These are phyloP conservation scores for Pleurotus sapidus DNA, from an alignment of 768 basidiomycete species.

Conservation along the genomic window DNA sequence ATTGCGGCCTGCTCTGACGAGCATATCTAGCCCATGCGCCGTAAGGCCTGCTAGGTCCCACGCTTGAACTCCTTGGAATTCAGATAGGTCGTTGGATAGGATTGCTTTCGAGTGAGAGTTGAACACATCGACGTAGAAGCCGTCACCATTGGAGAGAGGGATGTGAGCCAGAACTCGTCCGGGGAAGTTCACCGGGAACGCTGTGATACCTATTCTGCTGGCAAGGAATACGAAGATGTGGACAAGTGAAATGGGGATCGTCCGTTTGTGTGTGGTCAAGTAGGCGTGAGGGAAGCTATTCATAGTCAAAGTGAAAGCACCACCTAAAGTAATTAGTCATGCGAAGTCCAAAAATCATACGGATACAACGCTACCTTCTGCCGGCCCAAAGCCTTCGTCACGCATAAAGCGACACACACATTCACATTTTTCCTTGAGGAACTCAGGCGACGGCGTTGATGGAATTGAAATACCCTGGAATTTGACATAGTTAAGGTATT, in stretches of 20 bases:
- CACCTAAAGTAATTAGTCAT: conserved; percentile 19
- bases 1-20: conserved; percentile 35
- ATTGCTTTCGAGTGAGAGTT: conserved; percentile 32
- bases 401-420: conserved; percentile 52
- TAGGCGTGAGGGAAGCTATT: conserved; percentile 62
- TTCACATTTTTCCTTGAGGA: conserved; percentile 31
- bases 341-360: neutral
- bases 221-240: conserved; percentile 56
- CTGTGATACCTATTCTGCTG: conserved; percentile 46
- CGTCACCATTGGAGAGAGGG: conserved; percentile 30
- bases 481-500: conserved; percentile 38
- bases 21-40: conserved; percentile 30
- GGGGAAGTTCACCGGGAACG: conserved; percentile 57
- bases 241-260: conserved; percentile 59
- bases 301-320: conserved; percentile 38
- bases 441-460: conserved; percentile 25
- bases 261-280: conserved; percentile 42
- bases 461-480: conserved; percentile 23
- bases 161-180: conserved; percentile 52
- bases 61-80: conserved; percentile 18
- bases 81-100: conserved; percentile 33
- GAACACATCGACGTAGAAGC: conserved; percentile 47
- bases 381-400: conserved; percentile 9
- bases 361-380: neutral
- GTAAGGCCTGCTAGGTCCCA: conserved; percentile 18